Evolutionary conservation across 2,329 filamentous ascomycete species (phyloP).

Genomic region (Aspergillus persii): DNA sequence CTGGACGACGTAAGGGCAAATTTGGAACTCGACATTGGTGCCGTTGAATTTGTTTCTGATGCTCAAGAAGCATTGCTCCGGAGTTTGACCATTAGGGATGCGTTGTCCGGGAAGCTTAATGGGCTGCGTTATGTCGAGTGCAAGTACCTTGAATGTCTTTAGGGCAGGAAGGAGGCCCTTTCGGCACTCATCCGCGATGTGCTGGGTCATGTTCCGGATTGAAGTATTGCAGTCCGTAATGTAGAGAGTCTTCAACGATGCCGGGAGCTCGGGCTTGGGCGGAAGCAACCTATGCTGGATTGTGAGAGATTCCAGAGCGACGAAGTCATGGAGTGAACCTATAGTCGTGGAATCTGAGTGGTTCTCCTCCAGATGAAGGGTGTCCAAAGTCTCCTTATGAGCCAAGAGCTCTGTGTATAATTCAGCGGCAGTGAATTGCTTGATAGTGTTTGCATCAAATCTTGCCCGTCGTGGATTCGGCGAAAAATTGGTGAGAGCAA

Average conservation of each 20-base stretch:
- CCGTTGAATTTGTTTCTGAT: conserved; percentile 18
- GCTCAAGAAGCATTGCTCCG: conserved; percentile 13
- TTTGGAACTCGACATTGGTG: conserved; percentile 17
- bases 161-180: conserved; percentile 20
- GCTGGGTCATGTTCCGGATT: conserved; percentile 13
- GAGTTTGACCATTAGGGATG: conserved; percentile 16
- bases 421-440: conserved; percentile 17
- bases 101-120: conserved; percentile 16
- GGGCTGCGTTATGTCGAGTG: conserved; percentile 18
- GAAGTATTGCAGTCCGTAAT: conserved; percentile 24
- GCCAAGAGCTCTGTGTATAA: conserved; percentile 14
- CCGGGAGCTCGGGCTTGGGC: conserved; percentile 19
- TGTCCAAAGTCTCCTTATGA: conserved; percentile 21
- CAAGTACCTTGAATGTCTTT: conserved; percentile 12
- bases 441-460: neutral
- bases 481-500: conserved; percentile 15
- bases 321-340: conserved; percentile 22
- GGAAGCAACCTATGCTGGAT: conserved; percentile 22
- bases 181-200: conserved; percentile 20
- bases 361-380: conserved; percentile 9
- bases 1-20: conserved; percentile 8
- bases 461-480: neutral
- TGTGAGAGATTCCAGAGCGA: conserved; percentile 13
- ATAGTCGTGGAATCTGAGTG: conserved; percentile 10
- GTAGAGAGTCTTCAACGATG: conserved; percentile 13